Base-by-base conservation (phyloP, 1,139 yeast species). In the Yamadazyma oceani region DNA sequence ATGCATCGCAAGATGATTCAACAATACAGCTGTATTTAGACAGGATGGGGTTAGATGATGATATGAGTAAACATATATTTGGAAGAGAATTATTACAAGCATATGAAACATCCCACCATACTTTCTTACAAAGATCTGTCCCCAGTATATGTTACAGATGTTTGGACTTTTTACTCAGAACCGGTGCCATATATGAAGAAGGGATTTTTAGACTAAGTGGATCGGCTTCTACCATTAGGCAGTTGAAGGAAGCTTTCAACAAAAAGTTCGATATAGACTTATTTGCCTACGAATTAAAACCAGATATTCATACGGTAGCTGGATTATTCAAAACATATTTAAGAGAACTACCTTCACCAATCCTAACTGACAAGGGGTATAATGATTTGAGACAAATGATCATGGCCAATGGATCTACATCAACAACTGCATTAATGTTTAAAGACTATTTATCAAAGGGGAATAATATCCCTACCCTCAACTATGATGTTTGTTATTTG, bases 151-250 rank as follows among this genome's bases (percentile, higher is more conserved):
- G 88, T 16, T 85, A 66, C 53, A 68, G 96, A 42, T 88, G 96
- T 53, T 58, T 92, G 31, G 87, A 81, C 42, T 85, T 75, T 49
- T 67, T 92, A 35, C 73, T 76, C 38, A 73, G 69, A 34, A 75
- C 82, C 16, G 81, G 85, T 9, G 96, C 95, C 0, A 69, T 85
- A 14, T 78, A 77, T 45, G 95, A 88, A 58, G 96, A 90, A 55
- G 98, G 98, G 3, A 78, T 92, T 2, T 92, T 92, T 64, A 71
- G 98, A 45, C 67, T 90, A 40, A 87, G 94, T 59, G 98, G 98
- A 2, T 85, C 96, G 24, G 86, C 92, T 38, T 76, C 90, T 0
- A 73, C 83, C 34, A 87, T 92, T 17, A 76, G 86, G 41, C 76
- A 73, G 28, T 70, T 92, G 33, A 87, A 85, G 51, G 87, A 82